Evolutionary conservation across 2,329 filamentous ascomycete genomes (phyloP), one percentile per base, ranked within the genome.

Genomic region (Botrytis elliptica): DNA sequence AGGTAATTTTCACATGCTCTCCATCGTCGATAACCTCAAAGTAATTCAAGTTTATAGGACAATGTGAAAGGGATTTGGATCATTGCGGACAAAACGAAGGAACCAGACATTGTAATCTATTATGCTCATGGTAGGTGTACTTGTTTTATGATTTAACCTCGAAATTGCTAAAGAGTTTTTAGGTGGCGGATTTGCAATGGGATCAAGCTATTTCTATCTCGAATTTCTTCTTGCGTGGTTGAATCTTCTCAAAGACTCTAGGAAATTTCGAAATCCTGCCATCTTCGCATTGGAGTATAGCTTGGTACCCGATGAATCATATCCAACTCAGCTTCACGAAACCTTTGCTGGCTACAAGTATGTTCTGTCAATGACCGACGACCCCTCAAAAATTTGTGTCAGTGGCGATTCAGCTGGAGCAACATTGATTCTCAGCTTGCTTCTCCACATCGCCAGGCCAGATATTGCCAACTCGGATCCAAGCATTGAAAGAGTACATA

Each of bases 181-280:
- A 92, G 90, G 92, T 25, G 94, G 94, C 36, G 94, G 94, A 0
- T 96, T 97, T 81, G 89, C 89, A 10, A 93, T 97, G 90, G 94
- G 93, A 4, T 94, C 92, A 20, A 85, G 88, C 29, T 92, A 92
- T 83, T 97, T 97, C 82, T 97, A 97, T 81, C 87, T 95, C 52
- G 94, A 97, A 79, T 96, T 95, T 77, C 85, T 97, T 4, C 84
- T 95, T 71, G 88, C 89, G 14, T 94, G 91, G 91, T 84, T 93
- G 20, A 85, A 86, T 62, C 83, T 94, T 29, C 85, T 97, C 57
- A 85, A 88, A 72, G 83, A 75, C 87, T 70, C 84, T 85, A 29
- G 92, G 2, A 92, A 91, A 1, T 95, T 92, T 81, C 81, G 84
- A 16, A 96, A 95, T 79, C 93, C 93, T 0, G 91, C 92, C 36